These are phyloP conservation scores for Breviolum minutum DNA, from an alignment of 73 alveolate genomes.

Conservation along the genomic window DNA sequence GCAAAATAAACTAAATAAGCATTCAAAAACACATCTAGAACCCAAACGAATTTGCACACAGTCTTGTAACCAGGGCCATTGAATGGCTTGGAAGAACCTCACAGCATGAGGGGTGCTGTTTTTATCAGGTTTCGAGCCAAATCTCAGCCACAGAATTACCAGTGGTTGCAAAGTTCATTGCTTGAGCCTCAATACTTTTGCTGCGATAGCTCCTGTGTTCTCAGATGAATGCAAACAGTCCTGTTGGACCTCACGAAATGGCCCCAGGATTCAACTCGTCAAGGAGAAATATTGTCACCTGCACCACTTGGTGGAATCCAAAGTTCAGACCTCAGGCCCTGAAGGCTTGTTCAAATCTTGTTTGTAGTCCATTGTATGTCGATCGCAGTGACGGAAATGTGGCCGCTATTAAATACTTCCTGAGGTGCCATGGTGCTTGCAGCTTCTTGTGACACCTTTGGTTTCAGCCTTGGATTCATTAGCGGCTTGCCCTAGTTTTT, in stretches of 20 bases:
- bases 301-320: constrained; percentile 8
- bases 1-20: too few species aligned
- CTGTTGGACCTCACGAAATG: too few species aligned
- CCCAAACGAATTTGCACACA: too few species aligned
- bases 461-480: background rate
- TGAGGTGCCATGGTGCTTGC: constrained; percentile 17
- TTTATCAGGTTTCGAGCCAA: background rate
- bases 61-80: too few species aligned
- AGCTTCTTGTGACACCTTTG: constrained; percentile 37
- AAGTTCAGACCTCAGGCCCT: background rate
- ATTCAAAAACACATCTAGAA: too few species aligned
- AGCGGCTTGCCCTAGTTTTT: background rate
- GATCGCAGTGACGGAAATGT: background rate
- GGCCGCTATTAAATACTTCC: too few species aligned
- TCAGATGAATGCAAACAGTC: too few species aligned
- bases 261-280: constrained; percentile 37
- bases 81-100: too few species aligned
- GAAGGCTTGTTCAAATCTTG: background rate
- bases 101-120: too few species aligned
- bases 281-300: constrained; percentile 20
- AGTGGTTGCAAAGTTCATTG: constrained; percentile 32
- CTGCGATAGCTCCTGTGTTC: background rate
- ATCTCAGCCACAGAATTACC: constrained; percentile 5
- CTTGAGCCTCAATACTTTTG: background rate
- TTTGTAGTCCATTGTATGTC: too few species aligned